These are phyloP conservation scores for Diaporthe sp. DNA, from an alignment of 2,329 filamentous ascomycete species.

Conservation along the genomic window DNA sequence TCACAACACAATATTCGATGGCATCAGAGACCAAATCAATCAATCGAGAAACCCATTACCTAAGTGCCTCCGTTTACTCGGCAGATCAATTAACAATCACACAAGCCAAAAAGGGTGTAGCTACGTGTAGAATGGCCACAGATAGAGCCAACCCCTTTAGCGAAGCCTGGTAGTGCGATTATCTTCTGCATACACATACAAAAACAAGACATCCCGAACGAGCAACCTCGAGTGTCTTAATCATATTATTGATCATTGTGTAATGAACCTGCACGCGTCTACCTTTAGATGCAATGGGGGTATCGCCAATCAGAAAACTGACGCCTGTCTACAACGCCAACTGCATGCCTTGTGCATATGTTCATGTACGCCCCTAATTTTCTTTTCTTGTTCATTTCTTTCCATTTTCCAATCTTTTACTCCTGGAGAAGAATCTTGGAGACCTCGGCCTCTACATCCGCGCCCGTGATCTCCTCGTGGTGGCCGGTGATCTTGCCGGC, in stretches of 20 bases:
- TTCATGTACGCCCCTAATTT: neutral
- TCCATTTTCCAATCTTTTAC: neutral
- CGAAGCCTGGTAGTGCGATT: too few relatives aligned
- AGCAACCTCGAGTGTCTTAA: neutral
- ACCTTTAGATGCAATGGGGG: constrained; percentile 25
- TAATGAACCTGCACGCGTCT: constrained; percentile 24
- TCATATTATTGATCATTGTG: neutral
- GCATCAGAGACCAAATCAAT: fast-evolving
- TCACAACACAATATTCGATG: neutral
- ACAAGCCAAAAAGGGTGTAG: neutral
- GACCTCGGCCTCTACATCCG: constrained; percentile 35
- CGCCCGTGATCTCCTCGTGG: constrained; percentile 39
- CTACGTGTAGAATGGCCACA: too few relatives aligned
- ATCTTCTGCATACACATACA: neutral
- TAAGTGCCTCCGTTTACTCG: neutral
- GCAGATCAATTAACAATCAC: neutral
- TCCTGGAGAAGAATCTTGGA: constrained; percentile 34
- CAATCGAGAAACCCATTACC: neutral
- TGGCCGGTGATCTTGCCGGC: constrained; percentile 72
- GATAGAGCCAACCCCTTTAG: neutral
- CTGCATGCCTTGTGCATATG: constrained; percentile 5
- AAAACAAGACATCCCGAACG: neutral
- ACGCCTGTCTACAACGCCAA: constrained; percentile 32
- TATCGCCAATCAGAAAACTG: constrained; percentile 35
- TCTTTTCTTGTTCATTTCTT: neutral